Evolutionary conservation across 108 stramenopile genomes (phyloP).

Genomic region (Fistulifera solaris): DNA sequence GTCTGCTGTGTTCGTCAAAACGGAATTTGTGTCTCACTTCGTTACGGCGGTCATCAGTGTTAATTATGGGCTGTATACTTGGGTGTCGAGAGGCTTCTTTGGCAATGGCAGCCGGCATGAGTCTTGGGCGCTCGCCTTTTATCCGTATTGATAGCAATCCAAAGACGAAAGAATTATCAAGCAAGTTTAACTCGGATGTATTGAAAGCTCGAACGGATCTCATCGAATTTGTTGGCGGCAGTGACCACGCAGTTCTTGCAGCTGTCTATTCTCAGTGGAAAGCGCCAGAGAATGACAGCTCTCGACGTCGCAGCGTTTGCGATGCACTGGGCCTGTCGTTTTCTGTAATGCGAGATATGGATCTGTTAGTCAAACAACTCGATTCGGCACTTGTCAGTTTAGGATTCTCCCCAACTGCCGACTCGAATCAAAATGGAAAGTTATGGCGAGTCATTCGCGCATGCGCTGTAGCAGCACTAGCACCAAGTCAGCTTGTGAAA

Average conservation of each 20-base stretch:
- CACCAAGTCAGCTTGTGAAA: constrained; percentile 61
- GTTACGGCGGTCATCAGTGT: constrained; percentile 18
- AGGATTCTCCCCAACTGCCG: constrained; percentile 38
- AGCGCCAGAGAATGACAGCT: constrained; percentile 18
- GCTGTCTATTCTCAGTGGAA: constrained; percentile 60
- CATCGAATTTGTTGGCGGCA: constrained; percentile 64
- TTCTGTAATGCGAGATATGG: constrained; percentile 68
- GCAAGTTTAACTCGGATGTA: constrained; percentile 9
- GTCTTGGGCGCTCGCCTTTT: constrained; percentile 66
- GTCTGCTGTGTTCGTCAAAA: neutral
- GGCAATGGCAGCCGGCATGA: constrained; percentile 80
- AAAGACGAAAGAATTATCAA: neutral
- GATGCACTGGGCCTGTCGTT: constrained; percentile 56
- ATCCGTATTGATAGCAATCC: constrained; percentile 38
- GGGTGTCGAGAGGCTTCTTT: constrained; percentile 68
- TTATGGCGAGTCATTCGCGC: constrained; percentile 71
- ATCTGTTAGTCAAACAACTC: constrained; percentile 53
- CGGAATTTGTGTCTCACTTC: constrained; percentile 7
- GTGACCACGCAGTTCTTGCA: constrained; percentile 73
- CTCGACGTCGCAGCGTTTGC: constrained; percentile 37
- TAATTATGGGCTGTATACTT: constrained; percentile 72
- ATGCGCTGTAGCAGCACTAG: constrained; percentile 53
- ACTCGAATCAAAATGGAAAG: constrained; percentile 45
- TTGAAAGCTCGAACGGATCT: constrained; percentile 43
- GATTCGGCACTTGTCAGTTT: constrained; percentile 45